Conservation (phyloP, 2,329 filamentous ascomycete species). For the Botrytis medusae region DNA sequence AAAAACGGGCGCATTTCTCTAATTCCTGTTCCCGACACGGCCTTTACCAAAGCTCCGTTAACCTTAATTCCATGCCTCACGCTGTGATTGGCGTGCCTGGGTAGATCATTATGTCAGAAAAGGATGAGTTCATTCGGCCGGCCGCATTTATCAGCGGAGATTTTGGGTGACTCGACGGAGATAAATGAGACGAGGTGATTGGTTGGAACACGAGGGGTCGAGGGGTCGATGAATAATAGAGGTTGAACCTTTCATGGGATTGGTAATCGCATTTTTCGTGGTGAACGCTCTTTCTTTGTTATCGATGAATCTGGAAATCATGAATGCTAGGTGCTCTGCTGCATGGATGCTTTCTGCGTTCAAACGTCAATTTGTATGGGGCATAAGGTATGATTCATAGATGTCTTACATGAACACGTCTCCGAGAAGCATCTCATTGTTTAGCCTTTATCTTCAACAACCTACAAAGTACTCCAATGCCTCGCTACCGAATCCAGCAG, state of each 20-base stretch:
- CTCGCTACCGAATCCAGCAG: not conserved
- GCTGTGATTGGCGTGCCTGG: not conserved
- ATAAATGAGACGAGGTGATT: constrained; percentile 7
- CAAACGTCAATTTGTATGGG: not conserved
- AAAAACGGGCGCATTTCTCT: not conserved
- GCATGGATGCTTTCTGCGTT: not conserved
- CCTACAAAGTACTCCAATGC: not conserved
- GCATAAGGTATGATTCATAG: not conserved
- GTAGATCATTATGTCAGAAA: not conserved
- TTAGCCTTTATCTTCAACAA: not conserved
- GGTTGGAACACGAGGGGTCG: not conserved
- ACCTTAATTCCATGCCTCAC: not conserved
- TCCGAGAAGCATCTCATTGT: not conserved
- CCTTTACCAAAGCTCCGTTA: constrained; percentile 13
- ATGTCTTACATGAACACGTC: constrained; percentile 9
- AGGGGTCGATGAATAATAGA: not conserved
- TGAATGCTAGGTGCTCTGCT: not conserved
- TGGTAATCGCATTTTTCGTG: not conserved
- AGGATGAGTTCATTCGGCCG: not conserved
- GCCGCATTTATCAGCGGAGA: not conserved
- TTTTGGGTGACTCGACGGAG: constrained; percentile 5
- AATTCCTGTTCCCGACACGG: not conserved
- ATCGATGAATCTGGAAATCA: not conserved
- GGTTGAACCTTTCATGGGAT: too few species aligned
- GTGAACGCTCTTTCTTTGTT: not conserved